Evolutionary conservation across 768 basidiomycete species (phyloP).

Genomic region (Austroboletus eburneus): DNA sequence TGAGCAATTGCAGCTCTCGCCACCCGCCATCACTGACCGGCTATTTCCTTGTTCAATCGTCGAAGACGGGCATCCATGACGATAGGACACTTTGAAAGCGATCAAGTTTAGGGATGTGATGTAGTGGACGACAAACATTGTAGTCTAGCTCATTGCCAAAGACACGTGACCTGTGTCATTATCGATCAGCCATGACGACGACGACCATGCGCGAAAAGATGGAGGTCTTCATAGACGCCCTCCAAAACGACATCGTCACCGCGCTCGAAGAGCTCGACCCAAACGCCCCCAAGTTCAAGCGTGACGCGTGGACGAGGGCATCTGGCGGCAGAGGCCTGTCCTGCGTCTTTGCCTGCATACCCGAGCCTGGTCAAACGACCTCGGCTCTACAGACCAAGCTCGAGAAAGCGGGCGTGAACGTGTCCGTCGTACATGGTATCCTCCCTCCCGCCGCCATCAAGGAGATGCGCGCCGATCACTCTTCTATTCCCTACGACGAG

Average conservation of each 20-base stretch:
- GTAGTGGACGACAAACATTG: no score
- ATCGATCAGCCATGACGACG: conserved; percentile 13
- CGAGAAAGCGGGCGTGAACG: conserved; percentile 96
- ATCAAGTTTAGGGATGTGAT: no score
- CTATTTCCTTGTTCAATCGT: conserved; percentile 92
- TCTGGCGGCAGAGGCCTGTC: conserved; percentile 72
- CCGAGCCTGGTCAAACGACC: conserved; percentile 27
- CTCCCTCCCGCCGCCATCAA: conserved; percentile 87
- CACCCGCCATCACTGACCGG: conserved; percentile 46
- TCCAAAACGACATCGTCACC: conserved; percentile 77
- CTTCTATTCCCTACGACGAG: conserved; percentile 59
- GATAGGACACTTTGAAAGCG: not conserved
- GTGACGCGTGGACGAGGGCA: conserved; percentile 73
- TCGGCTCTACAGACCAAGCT: conserved; percentile 50
- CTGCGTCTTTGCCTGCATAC: conserved; percentile 67
- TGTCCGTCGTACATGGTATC: conserved; percentile 83
- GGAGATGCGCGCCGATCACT: conserved; percentile 94
- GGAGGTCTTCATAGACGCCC: conserved; percentile 65
- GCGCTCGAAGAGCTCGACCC: conserved; percentile 80
- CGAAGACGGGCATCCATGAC: conserved; percentile 84
- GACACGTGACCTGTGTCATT: conserved; percentile 29
- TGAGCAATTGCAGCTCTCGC: conserved; percentile 2
- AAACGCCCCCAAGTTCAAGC: conserved; percentile 64
- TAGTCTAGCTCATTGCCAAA: not conserved
- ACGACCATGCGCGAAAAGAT: conserved; percentile 70